Evolutionary conservation across 306 rosid genomes (phyloP).

Genomic region (Castanospermum australe): DNA sequence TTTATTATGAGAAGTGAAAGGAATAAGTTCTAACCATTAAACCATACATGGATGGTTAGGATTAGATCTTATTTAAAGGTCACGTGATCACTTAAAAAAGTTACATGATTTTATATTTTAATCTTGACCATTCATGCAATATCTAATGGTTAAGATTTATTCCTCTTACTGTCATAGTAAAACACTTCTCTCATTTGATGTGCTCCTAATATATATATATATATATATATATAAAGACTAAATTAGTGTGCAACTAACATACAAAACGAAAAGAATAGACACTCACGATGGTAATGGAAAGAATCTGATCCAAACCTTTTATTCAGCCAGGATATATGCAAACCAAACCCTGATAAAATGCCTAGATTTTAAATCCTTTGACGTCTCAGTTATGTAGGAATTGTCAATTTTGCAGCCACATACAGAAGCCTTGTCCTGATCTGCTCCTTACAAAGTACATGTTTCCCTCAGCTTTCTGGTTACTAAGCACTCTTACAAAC

Average conservation of each 20-base stretch:
- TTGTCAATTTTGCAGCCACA: background rate
- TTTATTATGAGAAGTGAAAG: no score
- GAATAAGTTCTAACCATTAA: no score
- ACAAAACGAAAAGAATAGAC: background rate
- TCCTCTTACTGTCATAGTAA: no score
- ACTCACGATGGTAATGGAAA: background rate
- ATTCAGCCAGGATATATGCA: background rate
- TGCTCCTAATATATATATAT: no score
- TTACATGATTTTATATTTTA: no score
- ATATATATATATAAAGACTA: no score
- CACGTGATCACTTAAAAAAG: no score
- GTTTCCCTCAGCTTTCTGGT: background rate
- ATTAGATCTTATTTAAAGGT: no score
- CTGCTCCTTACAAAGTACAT: background rate
- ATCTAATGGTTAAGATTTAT: no score
- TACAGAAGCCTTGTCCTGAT: slow-evolving; percentile 1
- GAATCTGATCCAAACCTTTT: background rate
- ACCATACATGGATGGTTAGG: no score
- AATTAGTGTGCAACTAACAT: background rate
- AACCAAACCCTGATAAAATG: background rate
- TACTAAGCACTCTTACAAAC: background rate
- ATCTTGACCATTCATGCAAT: no score
- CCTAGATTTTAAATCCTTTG: background rate
- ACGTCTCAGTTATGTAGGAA: background rate
- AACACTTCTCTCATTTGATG: no score